Conservation (phyloP, 1,284 basidiomycete genomes). For the Entoloma clypeatum region DNA sequence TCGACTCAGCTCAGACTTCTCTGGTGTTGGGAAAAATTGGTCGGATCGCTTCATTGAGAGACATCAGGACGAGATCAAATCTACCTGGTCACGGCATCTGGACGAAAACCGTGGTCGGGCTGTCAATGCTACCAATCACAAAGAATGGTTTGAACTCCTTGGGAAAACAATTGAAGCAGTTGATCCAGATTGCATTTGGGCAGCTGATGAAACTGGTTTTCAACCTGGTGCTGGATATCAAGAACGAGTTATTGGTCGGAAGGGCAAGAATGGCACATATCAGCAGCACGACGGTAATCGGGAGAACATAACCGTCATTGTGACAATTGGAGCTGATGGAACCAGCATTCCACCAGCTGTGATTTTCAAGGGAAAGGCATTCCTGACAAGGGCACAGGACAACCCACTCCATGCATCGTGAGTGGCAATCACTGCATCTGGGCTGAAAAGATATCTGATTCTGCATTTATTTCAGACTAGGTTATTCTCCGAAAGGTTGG, state of each 20-base stretch:
- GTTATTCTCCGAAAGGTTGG: conserved; percentile 33
- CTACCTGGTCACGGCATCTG: conserved; percentile 26
- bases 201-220: conserved; percentile 31
- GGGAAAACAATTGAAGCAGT: conserved; percentile 27
- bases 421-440: conserved; percentile 14
- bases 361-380: conserved; percentile 30
- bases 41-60: conserved; percentile 30
- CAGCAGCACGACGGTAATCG: conserved; percentile 27
- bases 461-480: conserved; percentile 18
- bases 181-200: conserved; percentile 10
- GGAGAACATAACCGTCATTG: conserved; percentile 38
- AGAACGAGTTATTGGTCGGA: conserved; percentile 27
- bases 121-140: conserved; percentile 32
- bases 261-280: conserved; percentile 24
- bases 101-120: conserved; percentile 30
- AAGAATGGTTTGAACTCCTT: conserved; percentile 18
- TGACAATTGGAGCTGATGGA: conserved; percentile 36
- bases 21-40: conserved; percentile 38
- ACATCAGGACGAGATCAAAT: conserved; percentile 26
- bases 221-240: conserved; percentile 13
- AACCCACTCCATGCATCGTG: conserved; percentile 21
- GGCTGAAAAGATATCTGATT: conserved; percentile 20
- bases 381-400: conserved; percentile 25
- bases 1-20: conserved; percentile 26
- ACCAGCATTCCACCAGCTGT: conserved; percentile 16